Percentiles rank a stretch among this genome's conserved stretches.
These are phyloP conservation scores for Collariella sp. DNA, from an alignment of 495 filamentous ascomycete genomes.

Conservation along the genomic window DNA sequence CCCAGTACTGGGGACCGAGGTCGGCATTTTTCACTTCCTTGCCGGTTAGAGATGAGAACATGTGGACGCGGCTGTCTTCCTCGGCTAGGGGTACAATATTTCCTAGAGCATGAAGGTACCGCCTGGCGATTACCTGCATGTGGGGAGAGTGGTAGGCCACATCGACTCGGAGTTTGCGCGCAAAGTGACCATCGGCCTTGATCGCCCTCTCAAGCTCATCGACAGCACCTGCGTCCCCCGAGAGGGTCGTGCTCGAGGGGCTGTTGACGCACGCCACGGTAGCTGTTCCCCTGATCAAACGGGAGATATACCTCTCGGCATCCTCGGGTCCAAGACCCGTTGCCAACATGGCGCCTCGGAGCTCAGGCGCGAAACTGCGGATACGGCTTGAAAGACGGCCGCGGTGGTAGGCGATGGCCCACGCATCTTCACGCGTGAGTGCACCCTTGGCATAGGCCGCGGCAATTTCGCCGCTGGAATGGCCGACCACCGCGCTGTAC, in stretches of 20 bases:
- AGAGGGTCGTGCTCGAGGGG: constrained; percentile 39
- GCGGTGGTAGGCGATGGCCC: constrained; percentile 39
- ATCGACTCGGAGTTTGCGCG: constrained; percentile 29
- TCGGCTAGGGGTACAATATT: too few species aligned
- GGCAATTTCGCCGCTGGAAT: constrained; percentile 55
- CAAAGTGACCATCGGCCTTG: constrained; percentile 24
- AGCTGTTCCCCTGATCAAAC: background rate
- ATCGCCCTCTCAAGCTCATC: constrained; percentile 23
- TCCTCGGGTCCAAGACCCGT: background rate
- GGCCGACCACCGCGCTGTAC: constrained; percentile 45
- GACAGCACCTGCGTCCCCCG: constrained; percentile 33
- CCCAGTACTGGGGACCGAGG: background rate
- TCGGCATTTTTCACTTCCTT: background rate
- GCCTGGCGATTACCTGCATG: constrained; percentile 33
- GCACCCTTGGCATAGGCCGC: constrained; percentile 36
- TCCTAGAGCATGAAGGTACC: constrained; percentile 25
- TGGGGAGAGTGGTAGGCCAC: constrained; percentile 40
- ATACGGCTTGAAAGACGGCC: constrained; percentile 17
- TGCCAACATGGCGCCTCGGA: constrained; percentile 33
- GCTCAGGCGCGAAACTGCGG: background rate
- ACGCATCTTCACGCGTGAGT: constrained; percentile 34
- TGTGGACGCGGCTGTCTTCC: background rate
- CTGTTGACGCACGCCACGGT: constrained; percentile 43
- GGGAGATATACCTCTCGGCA: background rate
- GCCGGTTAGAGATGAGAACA: background rate